A percentile compares a stretch with the other conserved stretches of the same genome.
Evolutionary conservation across 352 stramenopile species (phyloP).

Genomic region (Phytophthora podocarpi): DNA sequence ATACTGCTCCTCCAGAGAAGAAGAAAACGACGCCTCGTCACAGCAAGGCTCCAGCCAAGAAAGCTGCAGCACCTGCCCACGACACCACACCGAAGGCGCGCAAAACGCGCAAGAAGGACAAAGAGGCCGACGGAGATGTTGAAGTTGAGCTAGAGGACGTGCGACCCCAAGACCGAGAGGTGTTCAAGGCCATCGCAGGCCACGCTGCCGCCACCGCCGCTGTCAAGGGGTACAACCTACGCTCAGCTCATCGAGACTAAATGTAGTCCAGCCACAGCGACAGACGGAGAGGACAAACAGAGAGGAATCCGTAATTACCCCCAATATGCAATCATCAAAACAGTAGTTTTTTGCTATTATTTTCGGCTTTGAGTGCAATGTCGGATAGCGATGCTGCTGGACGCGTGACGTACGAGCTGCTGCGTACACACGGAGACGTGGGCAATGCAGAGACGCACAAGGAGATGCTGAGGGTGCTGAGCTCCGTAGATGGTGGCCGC

Average conservation of each 20-base stretch:
- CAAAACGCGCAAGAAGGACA: constrained; percentile 13
- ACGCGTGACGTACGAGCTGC: constrained; percentile 35
- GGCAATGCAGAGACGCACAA: constrained; percentile 34
- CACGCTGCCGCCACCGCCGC: constrained; percentile 65
- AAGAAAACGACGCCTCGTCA: constrained; percentile 22
- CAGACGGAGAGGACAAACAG: background rate
- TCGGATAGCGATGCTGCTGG: constrained; percentile 11
- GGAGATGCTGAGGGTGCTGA: constrained; percentile 49
- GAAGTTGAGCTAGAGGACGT: constrained; percentile 28
- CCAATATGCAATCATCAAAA: too few species aligned
- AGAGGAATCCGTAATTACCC: too few species aligned
- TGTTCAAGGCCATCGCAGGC: constrained; percentile 59
- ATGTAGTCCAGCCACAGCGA: background rate
- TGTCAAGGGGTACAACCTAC: constrained; percentile 58
- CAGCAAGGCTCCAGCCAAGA: constrained; percentile 14
- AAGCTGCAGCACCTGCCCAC: background rate
- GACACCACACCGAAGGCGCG: constrained; percentile 18
- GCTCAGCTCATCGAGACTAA: constrained; percentile 27
- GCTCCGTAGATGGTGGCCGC: constrained; percentile 26
- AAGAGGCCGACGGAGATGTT: constrained; percentile 12
- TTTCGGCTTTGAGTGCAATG: constrained; percentile 4
- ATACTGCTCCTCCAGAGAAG: constrained; percentile 19
- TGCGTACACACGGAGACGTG: constrained; percentile 32
- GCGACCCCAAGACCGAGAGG: constrained; percentile 53
- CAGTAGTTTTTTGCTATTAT: constrained; percentile 16